A percentile compares a stretch with the other conserved stretches of the same genome.
Conservation (phyloP, 805 yeast species). For the Tetrapisispora namnaoensis region DNA sequence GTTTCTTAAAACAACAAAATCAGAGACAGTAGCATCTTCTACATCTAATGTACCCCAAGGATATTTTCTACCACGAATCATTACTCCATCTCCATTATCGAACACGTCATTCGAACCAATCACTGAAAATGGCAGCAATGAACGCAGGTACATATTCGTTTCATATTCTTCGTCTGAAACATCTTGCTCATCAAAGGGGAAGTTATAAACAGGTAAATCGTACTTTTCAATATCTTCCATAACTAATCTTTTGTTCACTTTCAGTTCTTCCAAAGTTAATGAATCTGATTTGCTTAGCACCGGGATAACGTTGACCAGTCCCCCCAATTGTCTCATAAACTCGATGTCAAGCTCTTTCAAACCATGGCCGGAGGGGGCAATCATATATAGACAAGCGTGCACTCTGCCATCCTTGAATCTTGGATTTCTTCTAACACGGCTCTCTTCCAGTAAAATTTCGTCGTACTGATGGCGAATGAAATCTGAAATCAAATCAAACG, state of each 20-base stretch:
- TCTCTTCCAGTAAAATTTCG: conserved; percentile 71
- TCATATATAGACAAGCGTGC: conserved; percentile 64
- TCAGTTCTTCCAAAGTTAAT: conserved; percentile 67
- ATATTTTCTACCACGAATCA: conserved; percentile 43
- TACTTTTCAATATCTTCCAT: conserved; percentile 65
- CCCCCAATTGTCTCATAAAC: conserved; percentile 68
- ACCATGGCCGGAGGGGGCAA: conserved; percentile 80
- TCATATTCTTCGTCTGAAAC: conserved; percentile 55
- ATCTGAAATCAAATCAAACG: conserved; percentile 63
- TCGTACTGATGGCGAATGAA: conserved; percentile 75
- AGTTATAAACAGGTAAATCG: conserved; percentile 63
- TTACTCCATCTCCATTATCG: conserved; percentile 34
- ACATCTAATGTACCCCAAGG: conserved; percentile 54
- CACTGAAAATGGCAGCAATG: conserved; percentile 55
- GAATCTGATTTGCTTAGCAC: conserved; percentile 82
- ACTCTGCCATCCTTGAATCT: conserved; percentile 77
- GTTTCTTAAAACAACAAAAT: conserved; percentile 70
- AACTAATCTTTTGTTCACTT: conserved; percentile 61
- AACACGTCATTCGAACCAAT: conserved; percentile 60
- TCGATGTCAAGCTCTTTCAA: conserved; percentile 68
- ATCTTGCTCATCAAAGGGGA: conserved; percentile 50
- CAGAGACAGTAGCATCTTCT: conserved; percentile 67
- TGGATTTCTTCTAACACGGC: conserved; percentile 75
- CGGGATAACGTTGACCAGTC: conserved; percentile 77
- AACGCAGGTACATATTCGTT: conserved; percentile 54